Evolutionary conservation across 208 protist genomes (phyloP), one percentile per base, ranked within the genome.

Genomic region (Crithidia thermophila): DNA sequence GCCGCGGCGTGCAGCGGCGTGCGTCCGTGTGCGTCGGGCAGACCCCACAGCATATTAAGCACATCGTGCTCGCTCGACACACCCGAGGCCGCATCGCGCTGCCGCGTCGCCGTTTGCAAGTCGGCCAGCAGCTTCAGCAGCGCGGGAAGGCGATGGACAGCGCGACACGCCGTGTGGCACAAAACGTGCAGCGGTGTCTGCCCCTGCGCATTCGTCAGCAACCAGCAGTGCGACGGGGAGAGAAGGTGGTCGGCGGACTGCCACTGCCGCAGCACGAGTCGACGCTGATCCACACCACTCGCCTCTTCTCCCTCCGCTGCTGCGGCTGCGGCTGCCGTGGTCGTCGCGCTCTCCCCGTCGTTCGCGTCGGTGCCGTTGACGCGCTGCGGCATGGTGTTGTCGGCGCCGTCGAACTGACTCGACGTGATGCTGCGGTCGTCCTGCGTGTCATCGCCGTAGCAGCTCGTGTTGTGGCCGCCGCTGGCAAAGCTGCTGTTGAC

Each of bases 1-100:
- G 82, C 87, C 1, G 88, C 88, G 25, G 61, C 67, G 68, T 94
- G 88, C 51, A 94, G 55, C 25, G 88, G 78, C 16, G 75, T 72
- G 14, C 84, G 75, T 14, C 87, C 87, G 1, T 79, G 49, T 11
- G 60, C 57, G 43, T 92, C 84, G 18, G 71, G 42, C 25, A 82
- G 45, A 4, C 70, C 33, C 59, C 69, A 75, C 28, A 69, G 62
- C 52, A 84, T 55, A 21, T 42, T 23, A 7, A 63, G 46, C 25
- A 70, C 46, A 39, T 65, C 27, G 30, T 56, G 27, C 25, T 42
- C 37, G 23, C 23, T n/a, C n/a, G 2, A 21, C 23, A 16, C 43
- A 16, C 30, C 55, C 18, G 37, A 57, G 13, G 40, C 49, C 28
- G 50, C 1, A 14, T 40, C 36, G 13, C 55, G 40, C 39, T 27